Base-by-base conservation (phyloP, 2,329 filamentous ascomycete species). In the Teratosphaeria viscida region DNA sequence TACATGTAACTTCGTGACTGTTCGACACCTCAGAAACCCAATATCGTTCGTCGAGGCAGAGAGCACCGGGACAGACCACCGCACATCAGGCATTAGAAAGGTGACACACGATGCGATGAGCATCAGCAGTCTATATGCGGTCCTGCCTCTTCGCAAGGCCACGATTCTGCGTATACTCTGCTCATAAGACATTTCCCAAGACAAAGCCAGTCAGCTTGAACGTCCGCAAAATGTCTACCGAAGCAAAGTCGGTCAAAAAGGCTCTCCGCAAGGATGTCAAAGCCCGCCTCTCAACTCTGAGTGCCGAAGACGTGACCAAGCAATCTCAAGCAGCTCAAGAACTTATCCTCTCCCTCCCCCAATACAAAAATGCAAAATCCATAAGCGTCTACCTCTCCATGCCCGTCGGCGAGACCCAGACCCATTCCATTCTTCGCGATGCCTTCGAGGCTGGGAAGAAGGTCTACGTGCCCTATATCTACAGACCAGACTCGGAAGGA, bases 361-460 rank as follows among this genome's bases (percentile, higher is more conserved):
- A 90, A 58, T 99, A 95, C 72, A 77, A 84, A 63, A 79, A 86
- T 58, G 92, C 94, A 52, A 81, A 79, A 61, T 82, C 84, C 57
- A 83, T 99, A 68, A 91, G 89, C 66, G 81, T 99, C 59, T 99
- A 95, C 72, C 80, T 99, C 16, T 94, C 92, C 11, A 99, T 99
- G 94, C 91, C 92, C 0, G 77, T 79, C 10, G 88, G 86, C 27
- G 94, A 99, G 76, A 82, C 96, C 29, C 89, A 91, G 66, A 99
- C 94, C 1, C 85, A 86, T 57, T 78, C 80, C 55, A 90, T 97
- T 58, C 90, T 97, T 8, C 83, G 84, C 32, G 84, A 96, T 77
- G 92, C 92, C 12, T 79, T 99, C 29, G 75, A 77, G 6, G 74
- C 79, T 3, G 90, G 89, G 47, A 99, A 97, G 75, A 80, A 86